phyloP scores from a whole-genome alignment of 306 rosid species.

The Cucurbita pepo region DNA sequence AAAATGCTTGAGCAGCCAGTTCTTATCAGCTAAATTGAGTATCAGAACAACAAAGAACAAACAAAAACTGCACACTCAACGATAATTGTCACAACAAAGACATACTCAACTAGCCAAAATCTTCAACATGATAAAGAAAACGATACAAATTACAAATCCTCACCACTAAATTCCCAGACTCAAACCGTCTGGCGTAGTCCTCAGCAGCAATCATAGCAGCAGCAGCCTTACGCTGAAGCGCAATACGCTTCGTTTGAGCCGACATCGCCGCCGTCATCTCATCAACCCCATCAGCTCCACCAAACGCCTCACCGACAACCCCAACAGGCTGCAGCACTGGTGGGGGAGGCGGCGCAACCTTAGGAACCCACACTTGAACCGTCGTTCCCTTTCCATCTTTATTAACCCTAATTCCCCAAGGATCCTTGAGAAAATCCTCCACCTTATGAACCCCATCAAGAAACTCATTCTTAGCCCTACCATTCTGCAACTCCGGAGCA shows the following conservation, averaged over 20 bases:
- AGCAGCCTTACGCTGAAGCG: constrained; percentile 74
- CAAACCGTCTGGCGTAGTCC: constrained; percentile 76
- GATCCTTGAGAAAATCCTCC: constrained; percentile 36
- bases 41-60: background rate
- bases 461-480: constrained; percentile 24
- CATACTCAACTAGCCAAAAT: background rate
- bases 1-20: background rate
- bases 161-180: constrained; percentile 56
- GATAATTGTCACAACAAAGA: background rate
- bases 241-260: constrained; percentile 67
- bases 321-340: constrained; percentile 16
- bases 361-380: constrained; percentile 65
- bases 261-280: constrained; percentile 49
- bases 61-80: background rate
- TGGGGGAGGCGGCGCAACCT: constrained; percentile 57
- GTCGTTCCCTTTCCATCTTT: constrained; percentile 5
- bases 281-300: constrained; percentile 24
- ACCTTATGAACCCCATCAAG: constrained; percentile 29
- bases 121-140: background rate
- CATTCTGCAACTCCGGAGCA: constrained; percentile 27
- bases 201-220: constrained; percentile 96
- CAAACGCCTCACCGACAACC: constrained; percentile 11
- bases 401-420: constrained; percentile 35
- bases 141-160: constrained; percentile 4
- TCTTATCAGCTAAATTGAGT: background rate